Base-by-base conservation (phyloP, 1,139 yeast genomes). In the Zygosaccharomyces sapae region DNA sequence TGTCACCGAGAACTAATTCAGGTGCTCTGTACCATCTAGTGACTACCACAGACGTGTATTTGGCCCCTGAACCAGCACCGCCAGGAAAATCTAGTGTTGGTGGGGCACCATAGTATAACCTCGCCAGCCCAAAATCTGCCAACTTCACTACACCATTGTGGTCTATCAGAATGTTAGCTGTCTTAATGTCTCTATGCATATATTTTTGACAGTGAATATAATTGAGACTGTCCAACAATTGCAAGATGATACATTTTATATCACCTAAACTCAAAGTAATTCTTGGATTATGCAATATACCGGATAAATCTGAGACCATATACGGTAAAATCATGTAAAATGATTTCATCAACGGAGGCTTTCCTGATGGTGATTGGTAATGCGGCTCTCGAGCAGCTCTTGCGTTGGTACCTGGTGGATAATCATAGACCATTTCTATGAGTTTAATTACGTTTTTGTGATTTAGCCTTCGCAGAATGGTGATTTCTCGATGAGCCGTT, bases 21-120 rank as follows among this genome's bases (percentile, higher is more conserved):
- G 97, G 98, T 0, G 98, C 95, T 49, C 99, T 74, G 67, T 94
- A 92, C 98, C 98, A 92, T 57, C 98, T 71, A 0, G 98, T 92
- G 20, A 92, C 97, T 3, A 92, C 98, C 52, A 89, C 76, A 3
- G 88, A 90, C 0, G 99, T 94, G 62, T 92, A 89, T 41, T 79
- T 78, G 18, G 82, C 73, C 24, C 78, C 80, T 2, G 71, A 69
- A 2, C 65, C 67, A 0, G 96, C 94, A 1, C 96, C 95, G 20
- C 88, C 88, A 1, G 73, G 70, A 6, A 56, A 63, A 2, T 76
- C 77, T 1, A 70, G 55, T n/a, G 70, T 71, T 0, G 95, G 94
- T 0, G 79, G 73, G 0, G 73, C 67, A 0, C 96, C 97, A 53
- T 81, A 81, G 62, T 84, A 90, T 16, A 75, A 67, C 55, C 98